Evolutionary conservation across 768 basidiomycete genomes (phyloP), one percentile per base, ranked within the genome.

Genomic region (Kwoniella pini): DNA sequence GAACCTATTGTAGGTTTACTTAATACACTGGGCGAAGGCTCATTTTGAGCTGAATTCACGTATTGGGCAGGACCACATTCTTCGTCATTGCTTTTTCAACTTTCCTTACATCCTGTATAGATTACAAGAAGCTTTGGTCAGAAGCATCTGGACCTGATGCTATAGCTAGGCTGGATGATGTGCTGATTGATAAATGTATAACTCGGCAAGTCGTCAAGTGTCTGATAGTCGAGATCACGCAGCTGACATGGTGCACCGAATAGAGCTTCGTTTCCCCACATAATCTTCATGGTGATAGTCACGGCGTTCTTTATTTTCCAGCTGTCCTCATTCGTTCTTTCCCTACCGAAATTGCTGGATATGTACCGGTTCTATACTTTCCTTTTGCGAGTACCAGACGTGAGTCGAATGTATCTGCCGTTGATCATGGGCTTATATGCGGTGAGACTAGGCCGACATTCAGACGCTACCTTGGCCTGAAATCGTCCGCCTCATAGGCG

Each of bases 71-170:
- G 67, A 99, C 95, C 64, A 87, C 96, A 22, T 94, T 93, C 45
- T 99, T 98, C 79, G 95, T 98, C 51, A 97, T 98, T 69, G 85
- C 84, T n/a, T 99, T 99, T 79, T 95, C 96, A 12, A 95, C 94
- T 9, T 99, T 99, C 77, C 82, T 99, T 12, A 79, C 95, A 5
- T 90, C 93, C 13, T 99, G 96, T 78, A 84, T 99, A 63, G 93
- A 99, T 77, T 98, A 96, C 77, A 86, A 88, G 33, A 84, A 83
- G 38, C 84, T 98, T 60, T 84, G 84, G 57, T 84, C 83, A 19
- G 50, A 63, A 0, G 65, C 60, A 13, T 64, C 69, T 4, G 68
- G 63, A 5, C 67, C 67, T 3, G 86, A 88, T 58, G 83, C 84
- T 26, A 82, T 84, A 40, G 86, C 84, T 22, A 84, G 82, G 63